Conservation (phyloP, 305 asterid genomes). For the Coffea humblotiana region DNA sequence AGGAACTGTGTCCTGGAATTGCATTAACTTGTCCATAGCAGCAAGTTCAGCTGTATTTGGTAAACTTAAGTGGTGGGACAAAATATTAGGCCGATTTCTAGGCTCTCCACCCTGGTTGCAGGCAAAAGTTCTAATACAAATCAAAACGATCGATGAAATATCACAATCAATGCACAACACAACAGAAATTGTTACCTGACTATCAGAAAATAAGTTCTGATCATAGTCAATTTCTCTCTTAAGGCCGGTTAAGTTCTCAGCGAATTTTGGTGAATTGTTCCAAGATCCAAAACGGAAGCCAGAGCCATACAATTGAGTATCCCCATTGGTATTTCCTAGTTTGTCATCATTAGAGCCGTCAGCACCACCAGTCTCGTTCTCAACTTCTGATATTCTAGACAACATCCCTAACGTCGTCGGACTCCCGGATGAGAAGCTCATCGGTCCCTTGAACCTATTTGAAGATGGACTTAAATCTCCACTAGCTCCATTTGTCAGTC, state of each 20-base stretch:
- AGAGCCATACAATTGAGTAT: constrained; percentile 37
- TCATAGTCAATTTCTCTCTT: constrained; percentile 62
- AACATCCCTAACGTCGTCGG: constrained; percentile 52
- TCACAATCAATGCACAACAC: not conserved
- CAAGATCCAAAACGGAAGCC: constrained; percentile 53
- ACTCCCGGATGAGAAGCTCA: constrained; percentile 40
- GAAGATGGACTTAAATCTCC: constrained; percentile 41
- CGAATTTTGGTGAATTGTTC: constrained; percentile 51
- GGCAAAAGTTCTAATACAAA: not conserved
- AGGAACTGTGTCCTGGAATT: constrained; percentile 64
- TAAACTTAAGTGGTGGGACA: constrained; percentile 68
- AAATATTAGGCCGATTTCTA: constrained; percentile 36
- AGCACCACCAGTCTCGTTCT: constrained; percentile 35
- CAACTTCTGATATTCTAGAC: constrained; percentile 57
- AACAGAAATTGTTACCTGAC: constrained; percentile 41
- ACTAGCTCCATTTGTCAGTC: constrained; percentile 31
- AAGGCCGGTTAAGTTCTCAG: constrained; percentile 43
- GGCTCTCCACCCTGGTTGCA: constrained; percentile 41
- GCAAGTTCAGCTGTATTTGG: constrained; percentile 55
- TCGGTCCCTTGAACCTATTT: constrained; percentile 31
- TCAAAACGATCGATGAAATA: not conserved
- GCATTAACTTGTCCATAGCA: constrained; percentile 65
- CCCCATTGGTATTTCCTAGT: constrained; percentile 29
- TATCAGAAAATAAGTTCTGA: constrained; percentile 30
- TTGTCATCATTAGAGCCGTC: constrained; percentile 31